Evolutionary conservation across 768 basidiomycete genomes (phyloP), one percentile per base, ranked within the genome.

Genomic region (Hebeloma cylindrosporum): DNA sequence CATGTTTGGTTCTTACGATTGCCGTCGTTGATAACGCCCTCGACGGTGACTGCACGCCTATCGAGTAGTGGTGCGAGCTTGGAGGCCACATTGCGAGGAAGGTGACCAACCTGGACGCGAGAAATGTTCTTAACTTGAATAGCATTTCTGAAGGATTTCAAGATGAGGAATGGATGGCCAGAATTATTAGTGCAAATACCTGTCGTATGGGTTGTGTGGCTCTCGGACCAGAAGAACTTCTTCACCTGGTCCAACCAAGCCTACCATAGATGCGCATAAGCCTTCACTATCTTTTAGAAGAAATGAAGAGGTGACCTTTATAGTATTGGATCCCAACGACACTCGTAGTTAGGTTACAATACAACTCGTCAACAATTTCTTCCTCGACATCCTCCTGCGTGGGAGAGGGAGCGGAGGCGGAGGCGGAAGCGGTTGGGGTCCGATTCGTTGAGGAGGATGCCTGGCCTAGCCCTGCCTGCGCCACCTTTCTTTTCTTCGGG

Each of bases 311-410:
- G n/a, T n/a, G 25, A 79, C 85, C 85, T 59, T 70, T 70, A 58
- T 93, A 93, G 57, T 93, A 91, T 58, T 90, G 88, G 10, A 93
- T 70, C 0, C 92, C 92, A 0, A 93, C 92, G 7, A 91, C 78
- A 35, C 76, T 82, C 0, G 84, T 76, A 3, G 62, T 61, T 57
- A 82, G 39, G 10, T 65, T 70, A 31, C 80, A 76, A 58, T 85
- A 89, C 16, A 89, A 61, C 61, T 93, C 89, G 47, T 92, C 88
- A 13, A 48, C 60, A 5, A 51, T 47, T 27, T 85, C 83, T 30
- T 77, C 69, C 40, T 75, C 78, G 0, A 69, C 66, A 1, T 65
- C 60, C 23, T 76, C 77, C 14, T 75, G 74, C 5, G 66, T 65
- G 8, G 48, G 37, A 6, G 23, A 44, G n/a, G 45, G 39, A 17